Base-by-base conservation (phyloP, 2,329 filamentous ascomycete genomes). In the Sporothrix phasma region DNA sequence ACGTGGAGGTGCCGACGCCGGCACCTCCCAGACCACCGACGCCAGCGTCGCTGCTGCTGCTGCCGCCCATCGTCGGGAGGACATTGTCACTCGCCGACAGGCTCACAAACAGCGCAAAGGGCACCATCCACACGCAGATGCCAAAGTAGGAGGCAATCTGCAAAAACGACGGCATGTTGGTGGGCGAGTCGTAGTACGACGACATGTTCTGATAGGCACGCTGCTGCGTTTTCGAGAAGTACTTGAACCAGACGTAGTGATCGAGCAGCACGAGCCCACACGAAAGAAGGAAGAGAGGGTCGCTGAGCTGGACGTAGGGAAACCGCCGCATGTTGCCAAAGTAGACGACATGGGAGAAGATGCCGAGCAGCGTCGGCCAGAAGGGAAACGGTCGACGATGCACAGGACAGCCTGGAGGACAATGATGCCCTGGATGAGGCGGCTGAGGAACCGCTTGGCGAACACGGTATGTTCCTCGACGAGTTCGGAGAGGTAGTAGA, bases 111-210 rank as follows among this genome's bases (percentile, higher is more conserved):
- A 99, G 81, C 17, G 92, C 87, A 73, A 99, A 99, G 0, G 94
- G 94, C 0, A 97, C 90, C 1, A 99, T 81, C 94, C 94, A 99
- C 0, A 99, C 92, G 71, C 92, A 96, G 2, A 99, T 80, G 0
- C 94, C 94, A 72, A 99, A 99, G 76, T 94, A 99, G 0, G 90
- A 93, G 0, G 94, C 92, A 51, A 97, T 94, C 77, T 97, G 91
- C 19, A 90, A 92, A 74, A 99, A 99, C 43, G 84, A 88, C 0
- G 94, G 94, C 51, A 91, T 73, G 61, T 85, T 76, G 58, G 82
- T 75, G 63, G 80, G 77, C 65, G 80, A 78, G 68, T 90, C 84
- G 72, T 88, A 87, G 72, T 84, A 81, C 62, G 84, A 82, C 3
- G 81, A 79, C 74, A 78, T 74, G 70, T 82, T 79, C 64, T 81